A percentile compares a stretch with the other conserved stretches of the same genome.
Conservation (phyloP, 2,329 filamentous ascomycete species). For the Talaromyces atroroseus region DNA sequence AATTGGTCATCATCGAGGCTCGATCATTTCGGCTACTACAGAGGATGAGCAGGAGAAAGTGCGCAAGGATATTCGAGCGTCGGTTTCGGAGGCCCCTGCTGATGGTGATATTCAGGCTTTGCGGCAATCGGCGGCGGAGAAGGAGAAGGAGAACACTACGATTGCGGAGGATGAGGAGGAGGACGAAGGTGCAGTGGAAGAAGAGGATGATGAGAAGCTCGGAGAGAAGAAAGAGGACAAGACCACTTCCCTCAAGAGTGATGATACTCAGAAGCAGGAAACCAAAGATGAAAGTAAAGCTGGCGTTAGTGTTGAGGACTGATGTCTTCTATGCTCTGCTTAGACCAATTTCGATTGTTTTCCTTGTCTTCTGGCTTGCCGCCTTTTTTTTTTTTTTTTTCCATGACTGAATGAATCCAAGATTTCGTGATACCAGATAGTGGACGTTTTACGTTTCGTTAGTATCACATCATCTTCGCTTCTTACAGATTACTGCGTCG, state of each 20-base stretch:
- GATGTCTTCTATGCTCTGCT: neutral
- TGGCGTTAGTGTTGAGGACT: slow-evolving; percentile 22
- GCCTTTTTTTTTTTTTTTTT: neutral
- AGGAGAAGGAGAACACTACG: slow-evolving; percentile 17
- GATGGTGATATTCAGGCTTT: slow-evolving; percentile 24
- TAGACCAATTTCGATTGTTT: neutral
- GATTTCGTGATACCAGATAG: slow-evolving; percentile 2
- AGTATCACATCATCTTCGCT: neutral
- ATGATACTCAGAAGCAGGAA: slow-evolving; percentile 18
- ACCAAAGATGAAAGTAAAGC: slow-evolving; percentile 20
- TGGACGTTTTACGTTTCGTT: neutral
- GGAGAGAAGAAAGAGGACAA: slow-evolving; percentile 4
- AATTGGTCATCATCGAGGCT: slow-evolving; percentile 35
- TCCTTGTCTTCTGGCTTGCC: neutral
- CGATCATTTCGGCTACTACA: slow-evolving; percentile 30
- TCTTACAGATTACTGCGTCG: neutral
- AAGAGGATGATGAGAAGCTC: slow-evolving; percentile 14
- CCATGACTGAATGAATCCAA: neutral
- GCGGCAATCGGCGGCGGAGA: slow-evolving; percentile 22
- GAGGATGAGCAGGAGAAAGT: slow-evolving; percentile 31
- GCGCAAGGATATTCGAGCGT: slow-evolving; percentile 33
- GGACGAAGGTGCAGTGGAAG: slow-evolving; percentile 21
- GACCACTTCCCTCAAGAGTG: neutral
- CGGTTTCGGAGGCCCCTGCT: slow-evolving; percentile 26
- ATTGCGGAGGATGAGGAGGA: slow-evolving; percentile 16